Base-by-base conservation (phyloP, 345 rosid genomes). In the Conringia planisiliqua region DNA sequence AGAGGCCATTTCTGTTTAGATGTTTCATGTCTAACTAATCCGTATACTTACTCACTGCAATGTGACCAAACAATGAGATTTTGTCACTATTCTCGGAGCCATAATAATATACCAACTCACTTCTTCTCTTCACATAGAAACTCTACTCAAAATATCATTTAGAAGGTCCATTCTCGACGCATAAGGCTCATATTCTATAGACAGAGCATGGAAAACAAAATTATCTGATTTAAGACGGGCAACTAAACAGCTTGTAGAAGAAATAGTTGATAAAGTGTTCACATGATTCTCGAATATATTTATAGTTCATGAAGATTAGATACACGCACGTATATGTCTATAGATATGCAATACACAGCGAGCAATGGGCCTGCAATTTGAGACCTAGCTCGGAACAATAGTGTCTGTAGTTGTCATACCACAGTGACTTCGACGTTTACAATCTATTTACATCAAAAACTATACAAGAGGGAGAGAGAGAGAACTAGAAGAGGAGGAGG, bases 401-500 rank as follows among this genome's bases (percentile, higher is more conserved):
- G 30, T 22, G 11, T 46, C 16, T 22, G 20, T 33, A 60, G 18
- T 58, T 43, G 36, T 48, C 67, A 35, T 43, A 38, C 59, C 72
- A 65, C 55, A 55, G 13, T 36, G 40, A 20, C 27, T 57, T 66
- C 13, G 61, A 66, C 52, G 29, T 66, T 35, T 75, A 75, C 79
- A 75, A 27, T 14, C 66, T 70, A 77, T 77, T 63, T 70, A 77
- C 80, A 64, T 47, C 54, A 77, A 24, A 55, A 27, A 26, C 62
- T 77, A 47, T 56, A 77, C 46, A 70, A 14, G 59, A 62, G 14
- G 30, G 44, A 18, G 43, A 46, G 50, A 26, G n/a, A 64, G 43
- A 39, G 62, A 52, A 18, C 71, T 76, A 76, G 71, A 76, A 70
- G 75, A 69, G 70, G 6, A 94, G 73, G 24, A 91, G 97, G 69